Percentiles rank a stretch among this genome's conserved stretches.
phyloP scores from a whole-genome alignment of 208 protist genomes.

The Leptomonas seymouri region DNA sequence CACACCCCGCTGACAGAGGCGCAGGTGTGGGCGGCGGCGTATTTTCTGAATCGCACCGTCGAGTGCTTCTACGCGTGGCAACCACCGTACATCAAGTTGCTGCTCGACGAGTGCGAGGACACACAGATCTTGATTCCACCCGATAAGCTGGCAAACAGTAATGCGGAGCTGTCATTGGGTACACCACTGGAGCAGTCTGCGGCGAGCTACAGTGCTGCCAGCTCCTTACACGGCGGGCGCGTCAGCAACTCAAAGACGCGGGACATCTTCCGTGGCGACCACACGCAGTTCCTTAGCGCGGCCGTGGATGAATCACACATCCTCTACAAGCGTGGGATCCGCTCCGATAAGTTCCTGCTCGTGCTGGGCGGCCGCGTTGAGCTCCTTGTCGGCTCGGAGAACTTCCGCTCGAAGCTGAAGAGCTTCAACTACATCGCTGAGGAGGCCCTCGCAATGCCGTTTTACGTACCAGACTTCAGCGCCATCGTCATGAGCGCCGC shows the following conservation, averaged over 20 bases:
- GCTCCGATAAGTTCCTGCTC: conserved; percentile 61
- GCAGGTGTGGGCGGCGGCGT: conserved; percentile 88
- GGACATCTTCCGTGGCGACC: conserved; percentile 25
- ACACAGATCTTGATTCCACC: conserved; percentile 53
- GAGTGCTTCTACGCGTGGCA: conserved; percentile 67
- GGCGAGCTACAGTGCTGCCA: conserved; percentile 7
- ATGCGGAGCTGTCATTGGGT: conserved; percentile 7
- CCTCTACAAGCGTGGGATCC: conserved; percentile 67
- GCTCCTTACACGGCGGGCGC: background rate
- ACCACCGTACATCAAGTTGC: conserved; percentile 75
- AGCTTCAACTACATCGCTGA: conserved; percentile 80
- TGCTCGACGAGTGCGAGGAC: conserved; percentile 79
- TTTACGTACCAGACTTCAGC: conserved; percentile 81
- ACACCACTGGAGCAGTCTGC: conserved; percentile 1
- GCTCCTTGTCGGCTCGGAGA: conserved; percentile 59
- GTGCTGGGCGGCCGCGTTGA: conserved; percentile 79
- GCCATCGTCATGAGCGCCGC: conserved; percentile 69
- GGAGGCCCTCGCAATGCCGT: conserved; percentile 61
- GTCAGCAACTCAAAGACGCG: background rate
- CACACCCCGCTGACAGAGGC: conserved; percentile 62
- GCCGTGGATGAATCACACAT: conserved; percentile 56
- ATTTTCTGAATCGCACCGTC: conserved; percentile 78
- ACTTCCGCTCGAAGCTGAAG: conserved; percentile 51
- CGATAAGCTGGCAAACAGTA: background rate
- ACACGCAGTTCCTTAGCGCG: conserved; percentile 42